Evolutionary conservation across 768 basidiomycete species (phyloP), one percentile per base, ranked within the genome.

Genomic region (Boletus subcaerulescens): DNA sequence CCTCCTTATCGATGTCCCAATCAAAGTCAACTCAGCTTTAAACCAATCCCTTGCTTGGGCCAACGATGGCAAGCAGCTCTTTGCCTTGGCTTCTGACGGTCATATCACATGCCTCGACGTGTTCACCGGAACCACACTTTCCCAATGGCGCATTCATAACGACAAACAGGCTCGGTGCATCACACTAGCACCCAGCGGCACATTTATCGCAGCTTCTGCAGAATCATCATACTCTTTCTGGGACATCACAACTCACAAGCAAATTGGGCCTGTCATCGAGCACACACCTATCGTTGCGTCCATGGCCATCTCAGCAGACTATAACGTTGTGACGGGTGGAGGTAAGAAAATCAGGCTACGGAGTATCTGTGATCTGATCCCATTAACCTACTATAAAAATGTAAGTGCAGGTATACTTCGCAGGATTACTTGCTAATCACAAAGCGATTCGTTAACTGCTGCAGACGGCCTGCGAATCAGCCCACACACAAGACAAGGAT

Each of bases 41-140:
- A 56, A 60, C 18, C 52, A 61, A 18, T 45, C 55, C 24, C 49
- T 61, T 10, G 46, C 39, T 12, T 61, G 60, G 60, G 46, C 36
- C 1, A 45, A 11, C 17, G 40, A 60, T 13, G 49, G 58, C 47
- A 48, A 36, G 9, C 43, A 42, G 0, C 59, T 60, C 39, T 60
- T 55, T 6, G 59, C 47, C 11, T 14, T 60, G 13, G 48, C 53
- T 18, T 24, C 10, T 4, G 36, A 43, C 3, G 45, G 53, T 0
- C 17, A 17, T 15, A 45, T 60, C 33, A 39, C 45, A 18, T 45
- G 31, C 32, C 47, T 60, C 24, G 44, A 60, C 17, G 40, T 50
- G 11, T 5, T 31, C 17, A 40, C 20, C 2, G 39, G 44, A 13
- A 47, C 31, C 2, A 36, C 20, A 4, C 40, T 42, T 24, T 46